These are phyloP conservation scores for Claviceps quebecensis DNA, from an alignment of 2,329 filamentous ascomycete species.

Conservation along the genomic window DNA sequence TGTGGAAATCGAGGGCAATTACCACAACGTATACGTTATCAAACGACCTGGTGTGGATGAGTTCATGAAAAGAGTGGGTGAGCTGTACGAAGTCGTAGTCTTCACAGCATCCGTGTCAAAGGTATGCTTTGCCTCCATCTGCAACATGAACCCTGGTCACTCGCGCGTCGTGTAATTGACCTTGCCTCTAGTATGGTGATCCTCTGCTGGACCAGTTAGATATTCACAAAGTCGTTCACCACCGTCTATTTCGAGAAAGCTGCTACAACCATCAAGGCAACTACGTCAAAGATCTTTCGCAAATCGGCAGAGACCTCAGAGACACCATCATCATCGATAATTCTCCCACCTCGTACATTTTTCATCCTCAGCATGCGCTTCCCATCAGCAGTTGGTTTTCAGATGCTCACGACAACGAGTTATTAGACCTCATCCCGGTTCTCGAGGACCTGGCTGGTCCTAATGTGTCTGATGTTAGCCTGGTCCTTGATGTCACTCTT, in stretches of 20 bases:
- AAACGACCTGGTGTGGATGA: conserved; percentile 97
- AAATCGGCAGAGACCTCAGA: conserved; percentile 86
- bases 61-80: conserved; percentile 97
- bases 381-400: conserved; percentile 99
- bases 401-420: conserved; percentile 96
- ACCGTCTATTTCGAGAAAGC: conserved; percentile 91
- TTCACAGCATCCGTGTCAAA: conserved; percentile 98
- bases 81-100: conserved; percentile 95
- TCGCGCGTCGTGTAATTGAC: conserved; percentile 5
- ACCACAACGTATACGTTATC: conserved; percentile 98
- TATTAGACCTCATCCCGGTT: conserved; percentile 92
- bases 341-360: conserved; percentile 97
- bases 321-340: conserved; percentile 99
- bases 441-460: conserved; percentile 87
- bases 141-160: conserved; percentile 6
- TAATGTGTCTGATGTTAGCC: conserved; percentile 87
- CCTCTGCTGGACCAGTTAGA: conserved; percentile 91
- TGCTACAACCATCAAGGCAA: conserved; percentile 99
- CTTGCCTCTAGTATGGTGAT: conserved; percentile 64
- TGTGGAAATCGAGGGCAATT: conserved; percentile 96
- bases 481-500: conserved; percentile 85
- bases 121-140: conserved; percentile 30
- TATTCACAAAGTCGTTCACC: conserved; percentile 93
- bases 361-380: conserved; percentile 96
- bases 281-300: conserved; percentile 97